Conservation (phyloP, 768 basidiomycete genomes). For the Termitomyces sp. region DNA sequence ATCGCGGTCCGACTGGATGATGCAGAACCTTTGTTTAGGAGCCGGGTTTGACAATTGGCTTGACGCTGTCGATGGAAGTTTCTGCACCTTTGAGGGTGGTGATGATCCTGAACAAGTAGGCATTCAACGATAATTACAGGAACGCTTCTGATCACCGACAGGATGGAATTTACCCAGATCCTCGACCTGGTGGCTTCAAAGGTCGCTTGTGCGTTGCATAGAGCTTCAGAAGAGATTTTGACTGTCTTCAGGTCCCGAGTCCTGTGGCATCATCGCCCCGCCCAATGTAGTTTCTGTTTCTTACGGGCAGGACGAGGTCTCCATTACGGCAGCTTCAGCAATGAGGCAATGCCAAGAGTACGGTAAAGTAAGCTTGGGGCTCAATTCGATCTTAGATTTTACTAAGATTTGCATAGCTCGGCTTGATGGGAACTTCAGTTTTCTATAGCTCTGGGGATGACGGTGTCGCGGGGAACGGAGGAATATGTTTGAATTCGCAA, state of each 20-base stretch:
- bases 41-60: slow-evolving; percentile 44
- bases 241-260: slow-evolving; percentile 20
- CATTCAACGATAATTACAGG: background rate
- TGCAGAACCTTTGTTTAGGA: slow-evolving; percentile 16
- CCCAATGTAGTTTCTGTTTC: slow-evolving; percentile 38
- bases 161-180: slow-evolving; percentile 20
- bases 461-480: slow-evolving; percentile 15
- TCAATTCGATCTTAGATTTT: background rate
- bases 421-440: slow-evolving; percentile 53
- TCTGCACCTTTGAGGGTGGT: slow-evolving; percentile 41
- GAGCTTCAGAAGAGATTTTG: background rate
- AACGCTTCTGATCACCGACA: background rate
- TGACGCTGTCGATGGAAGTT: slow-evolving; percentile 40
- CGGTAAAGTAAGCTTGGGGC: slow-evolving; percentile 25
- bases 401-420: slow-evolving; percentile 29
- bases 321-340: slow-evolving; percentile 31
- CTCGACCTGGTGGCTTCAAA: slow-evolving; percentile 11
- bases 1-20: background rate
- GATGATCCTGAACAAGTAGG: slow-evolving; percentile 29
- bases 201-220: background rate
- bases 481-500: slow-evolving; percentile 34
- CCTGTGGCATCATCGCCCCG: slow-evolving; percentile 36
- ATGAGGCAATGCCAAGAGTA: slow-evolving; percentile 42
- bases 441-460: slow-evolving; percentile 54
- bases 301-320: slow-evolving; percentile 37